Conservation (phyloP, 495 filamentous ascomycete species). For the Neurospora tetrasperma region DNA sequence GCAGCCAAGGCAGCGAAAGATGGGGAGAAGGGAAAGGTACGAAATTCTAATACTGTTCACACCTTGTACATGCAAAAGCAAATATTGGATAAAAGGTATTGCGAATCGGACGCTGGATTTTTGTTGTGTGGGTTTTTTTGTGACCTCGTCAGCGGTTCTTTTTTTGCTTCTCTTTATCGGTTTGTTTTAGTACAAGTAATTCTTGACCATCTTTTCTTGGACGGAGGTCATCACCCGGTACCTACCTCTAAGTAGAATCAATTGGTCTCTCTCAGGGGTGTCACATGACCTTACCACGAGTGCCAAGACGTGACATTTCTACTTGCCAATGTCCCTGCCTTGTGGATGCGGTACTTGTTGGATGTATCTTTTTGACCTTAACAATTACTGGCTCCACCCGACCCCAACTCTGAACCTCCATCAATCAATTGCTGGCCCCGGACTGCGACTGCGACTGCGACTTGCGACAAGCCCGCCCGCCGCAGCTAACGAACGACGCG, state of each 20-base stretch:
- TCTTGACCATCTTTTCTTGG: too few relatives aligned
- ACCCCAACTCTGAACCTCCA: background rate
- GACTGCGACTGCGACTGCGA: background rate
- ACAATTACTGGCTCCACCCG: background rate
- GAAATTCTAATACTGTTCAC: background rate
- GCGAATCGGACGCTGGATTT: background rate
- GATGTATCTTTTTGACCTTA: background rate
- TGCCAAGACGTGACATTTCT: background rate
- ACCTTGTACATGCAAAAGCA: background rate
- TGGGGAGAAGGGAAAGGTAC: background rate
- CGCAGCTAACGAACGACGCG: background rate
- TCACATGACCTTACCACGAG: background rate
- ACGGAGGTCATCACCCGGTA: too few relatives aligned
- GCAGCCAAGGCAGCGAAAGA: background rate
- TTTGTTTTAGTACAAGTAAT: too few relatives aligned
- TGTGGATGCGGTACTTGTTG: background rate
- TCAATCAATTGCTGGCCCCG: background rate
- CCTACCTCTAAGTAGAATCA: too few relatives aligned
- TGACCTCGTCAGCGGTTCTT: background rate
- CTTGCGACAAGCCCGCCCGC: background rate
- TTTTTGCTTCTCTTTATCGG: too few relatives aligned
- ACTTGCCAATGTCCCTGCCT: background rate
- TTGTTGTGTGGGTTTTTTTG: background rate
- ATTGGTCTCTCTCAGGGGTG: background rate
- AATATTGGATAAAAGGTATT: background rate